phyloP scores from a whole-genome alignment of 768 basidiomycete species.

The Mycena galericulata region DNA sequence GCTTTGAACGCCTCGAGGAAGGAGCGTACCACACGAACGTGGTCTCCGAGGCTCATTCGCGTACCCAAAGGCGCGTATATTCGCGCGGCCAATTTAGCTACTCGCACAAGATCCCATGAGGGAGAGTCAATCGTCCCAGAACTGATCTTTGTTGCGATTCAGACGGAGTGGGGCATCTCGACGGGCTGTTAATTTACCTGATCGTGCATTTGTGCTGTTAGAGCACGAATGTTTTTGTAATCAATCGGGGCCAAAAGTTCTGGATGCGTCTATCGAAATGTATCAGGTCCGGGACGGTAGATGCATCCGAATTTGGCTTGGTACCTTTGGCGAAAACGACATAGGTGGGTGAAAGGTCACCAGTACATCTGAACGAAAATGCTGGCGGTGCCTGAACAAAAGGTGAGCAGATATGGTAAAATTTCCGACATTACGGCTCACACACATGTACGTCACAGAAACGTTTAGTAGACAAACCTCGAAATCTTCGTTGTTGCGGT shows the following conservation, averaged over 20 bases:
- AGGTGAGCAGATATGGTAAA: conserved; percentile 19
- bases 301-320: conserved; percentile 7
- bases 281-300: conserved; percentile 14
- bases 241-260: conserved; percentile 78
- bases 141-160: conserved; percentile 59
- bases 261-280: conserved; percentile 66
- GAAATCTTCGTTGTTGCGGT: conserved; percentile 75
- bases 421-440: conserved; percentile 5
- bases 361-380: conserved; percentile 89
- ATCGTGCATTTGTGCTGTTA: conserved; percentile 73
- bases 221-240: conserved; percentile 65
- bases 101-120: conserved; percentile 82
- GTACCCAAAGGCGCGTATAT: conserved; percentile 93
- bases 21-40: conserved; percentile 78
- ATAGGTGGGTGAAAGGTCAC: conserved; percentile 84
- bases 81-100: conserved; percentile 79
- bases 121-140: conserved; percentile 87
- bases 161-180: not conserved
- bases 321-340: conserved; percentile 73
- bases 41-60: conserved; percentile 84
- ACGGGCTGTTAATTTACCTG: conserved; percentile 33
- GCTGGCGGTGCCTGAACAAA: conserved; percentile 76
- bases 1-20: conserved; percentile 84
- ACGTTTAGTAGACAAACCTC: conserved; percentile 80
- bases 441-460: conserved; percentile 85